Evolutionary conservation across 805 yeast species (phyloP), one percentile per base, ranked within the genome.

Genomic region (Cyberlindnera veronae): DNA sequence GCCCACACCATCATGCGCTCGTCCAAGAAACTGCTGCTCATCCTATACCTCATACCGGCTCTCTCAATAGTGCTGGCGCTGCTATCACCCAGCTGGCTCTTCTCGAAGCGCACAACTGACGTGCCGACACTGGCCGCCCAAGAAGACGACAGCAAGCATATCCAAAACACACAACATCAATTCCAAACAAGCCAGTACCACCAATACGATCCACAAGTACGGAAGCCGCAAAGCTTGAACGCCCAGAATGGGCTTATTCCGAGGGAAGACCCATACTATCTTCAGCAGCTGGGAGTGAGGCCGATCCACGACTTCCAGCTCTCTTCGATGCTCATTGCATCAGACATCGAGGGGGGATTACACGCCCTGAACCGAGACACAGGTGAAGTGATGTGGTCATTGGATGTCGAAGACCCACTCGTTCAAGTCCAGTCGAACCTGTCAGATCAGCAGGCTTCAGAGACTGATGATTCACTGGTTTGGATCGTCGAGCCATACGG

Each of bases 401-500:
- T 89, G 3, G 74, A 77, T 5, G 78, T 85, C 3, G 76, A 74
- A 15, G 75, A 72, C 3, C 82, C 95, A 0, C 63, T 84, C 38
- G 86, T 84, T 10, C 61, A 64, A 22, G 70, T 63, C 0, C 44
- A 58, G 6, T 42, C 62, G 6, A 54, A 51, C 17, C 31, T 30
- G 10, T 47, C 58, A 5, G 32, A 40, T 8, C 41, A 41, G 20
- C n/a, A n/a, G n/a, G n/a, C n/a, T n/a, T 29, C 35, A 6, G 32
- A 36, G 4, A 34, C 33, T 2, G 66, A 51, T 17, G 59, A 60
- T 3, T 66, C 68, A 16, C 53, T 72, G 37, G 75, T 82, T 0
- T 85, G 97, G 91, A 81, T 91, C 38, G 91, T 93, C 1, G 99
- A 93, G 51, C 98, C 98, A 0, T 76, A 73, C 48, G 81, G 80